Conservation (phyloP, 2,329 filamentous ascomycete species). For the Aspergillus sp. region DNA sequence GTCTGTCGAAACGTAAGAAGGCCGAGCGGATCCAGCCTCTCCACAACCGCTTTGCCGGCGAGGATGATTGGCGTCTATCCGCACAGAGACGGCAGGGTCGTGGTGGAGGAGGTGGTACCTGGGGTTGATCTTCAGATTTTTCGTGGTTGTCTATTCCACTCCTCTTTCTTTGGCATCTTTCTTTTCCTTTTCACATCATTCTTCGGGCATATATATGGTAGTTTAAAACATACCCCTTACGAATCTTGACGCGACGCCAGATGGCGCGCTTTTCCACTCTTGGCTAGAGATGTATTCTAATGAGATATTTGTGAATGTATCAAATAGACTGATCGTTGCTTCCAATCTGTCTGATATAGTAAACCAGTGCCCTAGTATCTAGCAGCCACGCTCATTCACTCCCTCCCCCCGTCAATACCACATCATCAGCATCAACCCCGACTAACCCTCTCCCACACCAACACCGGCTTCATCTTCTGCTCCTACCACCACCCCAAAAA, state of each 20-base stretch:
- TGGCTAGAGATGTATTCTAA: constrained; percentile 3
- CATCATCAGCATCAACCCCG: background rate
- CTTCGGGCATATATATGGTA: constrained; percentile 8
- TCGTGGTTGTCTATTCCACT: background rate
- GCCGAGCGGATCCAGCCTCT: constrained; percentile 93
- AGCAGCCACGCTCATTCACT: background rate
- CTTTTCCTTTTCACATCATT: background rate
- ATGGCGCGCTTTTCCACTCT: background rate
- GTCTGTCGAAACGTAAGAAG: constrained; percentile 86
- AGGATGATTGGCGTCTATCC: constrained; percentile 93
- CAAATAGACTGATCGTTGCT: background rate
- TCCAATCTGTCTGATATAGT: too few relatives aligned
- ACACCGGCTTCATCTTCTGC: constrained; percentile 2
- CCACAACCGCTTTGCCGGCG: constrained; percentile 87
- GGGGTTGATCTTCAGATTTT: constrained; percentile 56
- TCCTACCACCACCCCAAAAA: background rate
- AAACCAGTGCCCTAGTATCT: too few relatives aligned
- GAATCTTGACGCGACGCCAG: background rate
- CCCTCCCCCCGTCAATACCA: background rate
- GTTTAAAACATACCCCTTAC: constrained; percentile 13
- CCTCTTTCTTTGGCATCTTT: background rate
- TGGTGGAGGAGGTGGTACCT: constrained; percentile 87
- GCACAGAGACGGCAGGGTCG: constrained; percentile 83
- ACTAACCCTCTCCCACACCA: constrained; percentile 4
- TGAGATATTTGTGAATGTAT: background rate